Conservation (phyloP, 2,329 filamentous ascomycete species). For the Penicillium palitans region DNA sequence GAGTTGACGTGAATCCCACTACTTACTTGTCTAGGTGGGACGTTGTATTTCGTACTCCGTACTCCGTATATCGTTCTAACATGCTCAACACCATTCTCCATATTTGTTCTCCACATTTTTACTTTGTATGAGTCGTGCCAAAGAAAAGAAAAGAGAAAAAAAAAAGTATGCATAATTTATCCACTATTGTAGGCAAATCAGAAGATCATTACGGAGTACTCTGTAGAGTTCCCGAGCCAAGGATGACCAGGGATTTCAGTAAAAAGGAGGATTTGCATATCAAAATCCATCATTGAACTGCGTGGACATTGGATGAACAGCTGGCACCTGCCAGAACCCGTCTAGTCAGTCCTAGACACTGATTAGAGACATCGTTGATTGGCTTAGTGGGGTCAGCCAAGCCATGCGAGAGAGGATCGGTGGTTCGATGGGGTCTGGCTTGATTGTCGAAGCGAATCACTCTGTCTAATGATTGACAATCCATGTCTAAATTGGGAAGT, state of each 20-base stretch:
- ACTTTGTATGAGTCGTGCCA: too few species aligned
- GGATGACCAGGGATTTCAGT: neutral
- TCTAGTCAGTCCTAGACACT: neutral
- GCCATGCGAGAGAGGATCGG: neutral
- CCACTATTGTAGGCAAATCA: neutral
- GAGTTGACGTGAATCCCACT: neutral
- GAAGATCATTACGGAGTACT: neutral
- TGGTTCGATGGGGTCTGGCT: neutral
- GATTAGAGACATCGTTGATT: neutral
- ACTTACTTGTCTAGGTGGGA: neutral
- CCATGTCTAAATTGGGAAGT: neutral
- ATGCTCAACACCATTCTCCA: neutral
- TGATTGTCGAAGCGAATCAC: neutral
- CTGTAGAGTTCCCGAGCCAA: neutral
- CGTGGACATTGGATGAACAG: neutral
- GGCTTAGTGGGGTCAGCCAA: neutral
- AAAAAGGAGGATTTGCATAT: neutral
- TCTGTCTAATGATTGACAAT: neutral
- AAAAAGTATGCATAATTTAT: neutral
- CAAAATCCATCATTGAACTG: neutral
- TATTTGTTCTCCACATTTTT: neutral
- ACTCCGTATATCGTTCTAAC: neutral
- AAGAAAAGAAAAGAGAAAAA: neutral
- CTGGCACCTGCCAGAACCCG: neutral
- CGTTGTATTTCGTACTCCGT: neutral